Conservation (phyloP, 192 early-diverging fungal genomes). For the Coemansia sp. region DNA sequence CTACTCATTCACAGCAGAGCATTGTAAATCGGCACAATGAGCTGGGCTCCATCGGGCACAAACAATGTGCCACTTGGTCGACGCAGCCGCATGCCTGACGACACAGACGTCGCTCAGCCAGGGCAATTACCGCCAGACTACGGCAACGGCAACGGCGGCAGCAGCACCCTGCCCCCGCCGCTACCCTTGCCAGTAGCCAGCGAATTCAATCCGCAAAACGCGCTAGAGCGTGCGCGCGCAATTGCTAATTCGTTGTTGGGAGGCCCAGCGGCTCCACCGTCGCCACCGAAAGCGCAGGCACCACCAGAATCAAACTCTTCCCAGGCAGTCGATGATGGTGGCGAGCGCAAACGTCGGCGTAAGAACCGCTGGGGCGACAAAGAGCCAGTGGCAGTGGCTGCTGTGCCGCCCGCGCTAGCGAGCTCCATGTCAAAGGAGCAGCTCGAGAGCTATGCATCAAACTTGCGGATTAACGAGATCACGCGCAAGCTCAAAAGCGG, state of each 20-base stretch:
- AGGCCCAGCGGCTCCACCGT: background rate
- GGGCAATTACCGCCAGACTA: background rate
- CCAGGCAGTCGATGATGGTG: conserved; percentile 12
- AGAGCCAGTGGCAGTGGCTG: conserved; percentile 71
- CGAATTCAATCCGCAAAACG: conserved; percentile 23
- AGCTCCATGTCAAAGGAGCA: conserved; percentile 75
- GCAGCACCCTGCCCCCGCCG: background rate
- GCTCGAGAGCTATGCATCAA: conserved; percentile 66
- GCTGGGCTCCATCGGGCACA: conserved; percentile 50
- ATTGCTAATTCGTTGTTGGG: conserved; percentile 44
- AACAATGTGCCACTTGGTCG: conserved; percentile 51
- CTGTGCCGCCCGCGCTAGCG: conserved; percentile 75
- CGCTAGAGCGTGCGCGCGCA: conserved; percentile 44
- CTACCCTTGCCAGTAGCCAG: background rate
- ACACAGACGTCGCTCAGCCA: background rate
- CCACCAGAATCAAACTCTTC: background rate
- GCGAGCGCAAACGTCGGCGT: conserved; percentile 64
- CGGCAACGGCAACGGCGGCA: background rate
- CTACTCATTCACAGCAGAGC: conserved; percentile 1
- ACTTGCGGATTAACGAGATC: conserved; percentile 91
- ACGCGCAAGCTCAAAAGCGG: conserved; percentile 74
- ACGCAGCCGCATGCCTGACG: conserved; percentile 17
- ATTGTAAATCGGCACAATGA: conserved; percentile 15
- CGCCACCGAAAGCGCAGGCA: background rate
- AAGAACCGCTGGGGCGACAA: conserved; percentile 89